Evolutionary conservation across 2,329 filamentous ascomycete genomes (phyloP).

Genomic region (Juglanconis oblonga): DNA sequence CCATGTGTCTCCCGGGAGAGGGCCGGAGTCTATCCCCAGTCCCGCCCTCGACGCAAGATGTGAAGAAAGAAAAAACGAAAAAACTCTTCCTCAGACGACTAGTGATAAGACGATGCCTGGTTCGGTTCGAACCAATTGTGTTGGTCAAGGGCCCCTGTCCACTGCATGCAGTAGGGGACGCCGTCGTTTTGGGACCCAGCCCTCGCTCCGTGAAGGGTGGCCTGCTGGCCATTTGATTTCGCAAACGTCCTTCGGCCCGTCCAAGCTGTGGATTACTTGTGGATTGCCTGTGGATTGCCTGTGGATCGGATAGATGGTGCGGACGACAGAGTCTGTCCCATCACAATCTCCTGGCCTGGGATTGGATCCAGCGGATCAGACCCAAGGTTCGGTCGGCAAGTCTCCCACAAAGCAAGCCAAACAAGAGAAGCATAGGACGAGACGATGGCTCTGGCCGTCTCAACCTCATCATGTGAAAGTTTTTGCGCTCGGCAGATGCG

Average conservation of each 20-base stretch:
- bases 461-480: slow-evolving; percentile 9
- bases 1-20: slow-evolving; percentile 2
- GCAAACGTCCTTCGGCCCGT: not conserved
- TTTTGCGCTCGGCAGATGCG: slow-evolving; percentile 10
- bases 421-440: not conserved
- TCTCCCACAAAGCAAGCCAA: too few relatives aligned
- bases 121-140: slow-evolving; percentile 8
- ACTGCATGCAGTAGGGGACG: slow-evolving; percentile 7
- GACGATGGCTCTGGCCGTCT: not conserved
- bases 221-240: slow-evolving; percentile 12
- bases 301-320: too few relatives aligned
- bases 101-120: slow-evolving; percentile 16
- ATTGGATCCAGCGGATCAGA: slow-evolving; percentile 2
- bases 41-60: not conserved
- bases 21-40: not conserved
- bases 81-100: slow-evolving; percentile 8
- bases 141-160: not conserved
- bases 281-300: too few relatives aligned
- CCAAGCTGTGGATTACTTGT: not conserved
- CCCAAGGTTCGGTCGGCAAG: too few relatives aligned
- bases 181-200: not conserved
- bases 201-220: slow-evolving; percentile 7
- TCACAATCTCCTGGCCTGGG: slow-evolving; percentile 9
- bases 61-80: not conserved
- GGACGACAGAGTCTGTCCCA: not conserved